A percentile compares a stretch with the other conserved stretches of the same genome.
Conservation (phyloP, 495 filamentous ascomycete genomes). For the Baudoinia panamericana region DNA sequence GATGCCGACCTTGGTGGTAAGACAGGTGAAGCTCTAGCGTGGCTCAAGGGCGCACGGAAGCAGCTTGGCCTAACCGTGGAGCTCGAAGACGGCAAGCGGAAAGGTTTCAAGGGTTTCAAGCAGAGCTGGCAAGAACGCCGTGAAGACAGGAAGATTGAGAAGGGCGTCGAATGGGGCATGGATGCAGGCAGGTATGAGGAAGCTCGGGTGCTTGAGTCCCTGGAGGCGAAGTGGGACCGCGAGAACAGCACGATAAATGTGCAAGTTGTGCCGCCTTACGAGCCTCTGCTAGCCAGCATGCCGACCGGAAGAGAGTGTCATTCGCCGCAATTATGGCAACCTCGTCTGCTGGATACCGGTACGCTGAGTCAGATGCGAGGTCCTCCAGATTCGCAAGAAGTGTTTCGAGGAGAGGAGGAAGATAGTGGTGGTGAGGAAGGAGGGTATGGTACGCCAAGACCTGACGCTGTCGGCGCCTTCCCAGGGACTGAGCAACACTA, state of each 20-base stretch:
- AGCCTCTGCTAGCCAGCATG: slow-evolving; percentile 57
- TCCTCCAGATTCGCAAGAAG: slow-evolving; percentile 27
- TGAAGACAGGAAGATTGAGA: slow-evolving; percentile 58
- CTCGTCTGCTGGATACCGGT: slow-evolving; percentile 26
- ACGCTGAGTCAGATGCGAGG: slow-evolving; percentile 27
- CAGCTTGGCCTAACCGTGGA: slow-evolving; percentile 47
- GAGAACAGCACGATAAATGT: slow-evolving; percentile 85
- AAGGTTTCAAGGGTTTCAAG: slow-evolving; percentile 49
- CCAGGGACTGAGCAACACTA: slow-evolving; percentile 31
- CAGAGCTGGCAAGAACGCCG: slow-evolving; percentile 56
- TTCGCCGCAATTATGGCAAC: slow-evolving; percentile 26
- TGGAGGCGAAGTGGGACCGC: slow-evolving; percentile 81
- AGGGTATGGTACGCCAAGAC: slow-evolving; percentile 6
- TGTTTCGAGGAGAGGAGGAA: slow-evolving; percentile 24
- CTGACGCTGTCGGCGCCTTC: slow-evolving; percentile 28
- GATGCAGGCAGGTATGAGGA: slow-evolving; percentile 80
- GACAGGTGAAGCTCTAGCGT: slow-evolving; percentile 70
- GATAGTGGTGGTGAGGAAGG: slow-evolving; percentile 28
- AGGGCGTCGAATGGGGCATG: slow-evolving; percentile 57
- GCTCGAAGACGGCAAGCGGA: slow-evolving; percentile 36
- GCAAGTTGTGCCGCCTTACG: slow-evolving; percentile 58
- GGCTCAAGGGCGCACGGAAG: slow-evolving; percentile 59
- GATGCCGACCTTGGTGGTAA: slow-evolving; percentile 73
- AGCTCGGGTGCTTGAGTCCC: slow-evolving; percentile 67
- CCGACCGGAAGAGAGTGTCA: slow-evolving; percentile 85